phyloP scores from a whole-genome alignment of 345 rosid genomes.

The Populus davidiana region DNA sequence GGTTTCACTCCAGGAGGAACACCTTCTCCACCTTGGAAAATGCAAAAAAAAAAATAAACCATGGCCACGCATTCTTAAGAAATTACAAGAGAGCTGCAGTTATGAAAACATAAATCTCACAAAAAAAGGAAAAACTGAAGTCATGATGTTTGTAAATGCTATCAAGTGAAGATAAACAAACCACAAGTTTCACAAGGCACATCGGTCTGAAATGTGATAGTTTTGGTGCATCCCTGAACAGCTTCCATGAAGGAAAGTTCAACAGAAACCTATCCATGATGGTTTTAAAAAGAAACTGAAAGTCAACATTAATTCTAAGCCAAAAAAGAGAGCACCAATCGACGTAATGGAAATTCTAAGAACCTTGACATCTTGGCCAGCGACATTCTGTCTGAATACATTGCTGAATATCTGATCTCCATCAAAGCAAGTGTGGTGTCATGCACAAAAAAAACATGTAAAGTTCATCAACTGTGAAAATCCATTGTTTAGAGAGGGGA shows the following conservation, averaged over 20 bases:
- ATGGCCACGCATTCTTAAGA: neutral
- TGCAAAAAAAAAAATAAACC: neutral
- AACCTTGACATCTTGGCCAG: conserved; percentile 96
- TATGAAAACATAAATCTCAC: neutral
- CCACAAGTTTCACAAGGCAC: conserved; percentile 87
- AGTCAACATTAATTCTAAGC: conserved; percentile 7
- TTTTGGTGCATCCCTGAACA: conserved; percentile 92
- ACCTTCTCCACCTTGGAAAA: conserved; percentile 79
- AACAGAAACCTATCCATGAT: conserved; percentile 54
- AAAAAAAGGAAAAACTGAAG: neutral
- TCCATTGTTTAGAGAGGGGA: neutral
- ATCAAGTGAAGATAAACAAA: conserved; percentile 30
- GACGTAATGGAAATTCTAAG: conserved; percentile 4
- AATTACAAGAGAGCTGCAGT: neutral
- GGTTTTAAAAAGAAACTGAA: conserved; percentile 3
- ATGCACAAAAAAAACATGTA: conserved; percentile 5
- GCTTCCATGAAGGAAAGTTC: conserved; percentile 99
- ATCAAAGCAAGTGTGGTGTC: conserved; percentile 11
- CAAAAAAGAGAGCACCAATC: conserved; percentile 8
- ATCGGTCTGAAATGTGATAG: conserved; percentile 75
- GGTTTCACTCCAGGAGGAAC: conserved; percentile 97
- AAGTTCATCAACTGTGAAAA: neutral
- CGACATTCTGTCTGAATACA: conserved; percentile 56
- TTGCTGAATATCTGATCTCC: conserved; percentile 52
- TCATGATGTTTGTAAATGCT: neutral